Evolutionary conservation across 2,329 filamentous ascomycete genomes (phyloP).

Genomic region (Aspergillus chevalieri): DNA sequence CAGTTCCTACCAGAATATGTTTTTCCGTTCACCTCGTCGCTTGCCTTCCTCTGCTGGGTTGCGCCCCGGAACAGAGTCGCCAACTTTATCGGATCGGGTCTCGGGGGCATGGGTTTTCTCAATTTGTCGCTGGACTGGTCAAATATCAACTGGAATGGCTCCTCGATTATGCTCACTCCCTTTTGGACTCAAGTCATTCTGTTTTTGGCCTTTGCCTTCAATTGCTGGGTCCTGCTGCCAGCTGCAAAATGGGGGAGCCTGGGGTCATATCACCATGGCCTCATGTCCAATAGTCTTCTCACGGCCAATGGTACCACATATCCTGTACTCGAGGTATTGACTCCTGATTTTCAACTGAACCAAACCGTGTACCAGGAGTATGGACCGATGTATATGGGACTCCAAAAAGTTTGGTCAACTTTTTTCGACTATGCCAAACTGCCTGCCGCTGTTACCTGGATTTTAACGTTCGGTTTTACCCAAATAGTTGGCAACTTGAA

Average conservation of each 20-base stretch:
- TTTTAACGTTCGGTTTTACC: constrained; percentile 49
- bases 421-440: constrained; percentile 59
- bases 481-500: constrained; percentile 43
- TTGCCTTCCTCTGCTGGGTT: constrained; percentile 60
- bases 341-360: constrained; percentile 44
- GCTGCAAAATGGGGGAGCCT: constrained; percentile 54
- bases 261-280: constrained; percentile 45
- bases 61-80: constrained; percentile 52
- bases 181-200: constrained; percentile 57
- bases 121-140: constrained; percentile 58
- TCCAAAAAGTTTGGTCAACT: constrained; percentile 53
- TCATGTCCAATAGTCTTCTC: constrained; percentile 56
- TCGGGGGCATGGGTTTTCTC: constrained; percentile 58
- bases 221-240: constrained; percentile 54
- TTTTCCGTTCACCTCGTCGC: constrained; percentile 54
- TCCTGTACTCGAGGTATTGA: constrained; percentile 39
- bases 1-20: constrained; percentile 58
- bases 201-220: constrained; percentile 51
- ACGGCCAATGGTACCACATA: constrained; percentile 45
- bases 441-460: constrained; percentile 54
- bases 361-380: constrained; percentile 41
- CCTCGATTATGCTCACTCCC: constrained; percentile 47
- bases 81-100: constrained; percentile 56
- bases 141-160: constrained; percentile 50
- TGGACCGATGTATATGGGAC: constrained; percentile 53